Evolutionary conservation across 2,329 filamentous ascomycete species (phyloP).

Genomic region (Hypoxylon sp.): DNA sequence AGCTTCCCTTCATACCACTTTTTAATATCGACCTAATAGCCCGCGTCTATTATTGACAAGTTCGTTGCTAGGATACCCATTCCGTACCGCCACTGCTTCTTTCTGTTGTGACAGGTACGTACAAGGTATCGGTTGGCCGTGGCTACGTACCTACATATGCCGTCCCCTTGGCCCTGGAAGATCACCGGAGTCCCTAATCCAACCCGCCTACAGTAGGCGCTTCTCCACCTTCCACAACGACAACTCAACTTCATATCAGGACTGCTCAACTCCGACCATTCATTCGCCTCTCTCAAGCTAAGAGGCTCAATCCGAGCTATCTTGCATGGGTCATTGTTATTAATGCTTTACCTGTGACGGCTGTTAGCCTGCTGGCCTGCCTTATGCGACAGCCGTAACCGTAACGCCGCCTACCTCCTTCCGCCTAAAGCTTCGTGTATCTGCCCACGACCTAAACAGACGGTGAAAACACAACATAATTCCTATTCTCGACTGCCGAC

Average conservation of each 20-base stretch:
- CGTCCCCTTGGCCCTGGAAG: constrained; percentile 41
- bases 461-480: constrained; percentile 47
- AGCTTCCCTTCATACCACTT: neutral
- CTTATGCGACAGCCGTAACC: constrained; percentile 41
- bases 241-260: constrained; percentile 46
- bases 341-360: constrained; percentile 29
- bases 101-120: constrained; percentile 12
- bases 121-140: neutral
- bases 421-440: constrained; percentile 42
- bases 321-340: constrained; percentile 30
- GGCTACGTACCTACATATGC: constrained; percentile 25
- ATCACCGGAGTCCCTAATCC: constrained; percentile 44
- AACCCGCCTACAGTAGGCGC: constrained; percentile 28
- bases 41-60: constrained; percentile 5
- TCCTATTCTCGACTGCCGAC: constrained; percentile 21
- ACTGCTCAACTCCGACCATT: constrained; percentile 26
- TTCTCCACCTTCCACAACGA: constrained; percentile 53
- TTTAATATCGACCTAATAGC: neutral
- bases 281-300: constrained; percentile 29
- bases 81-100: constrained; percentile 16
- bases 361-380: constrained; percentile 13
- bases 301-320: constrained; percentile 42
- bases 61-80: constrained; percentile 18
- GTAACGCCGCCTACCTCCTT: constrained; percentile 28
- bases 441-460: constrained; percentile 45